Evolutionary conservation across 192 early-diverging fungal genomes (phyloP).

Genomic region (Chytriomyces sp.): DNA sequence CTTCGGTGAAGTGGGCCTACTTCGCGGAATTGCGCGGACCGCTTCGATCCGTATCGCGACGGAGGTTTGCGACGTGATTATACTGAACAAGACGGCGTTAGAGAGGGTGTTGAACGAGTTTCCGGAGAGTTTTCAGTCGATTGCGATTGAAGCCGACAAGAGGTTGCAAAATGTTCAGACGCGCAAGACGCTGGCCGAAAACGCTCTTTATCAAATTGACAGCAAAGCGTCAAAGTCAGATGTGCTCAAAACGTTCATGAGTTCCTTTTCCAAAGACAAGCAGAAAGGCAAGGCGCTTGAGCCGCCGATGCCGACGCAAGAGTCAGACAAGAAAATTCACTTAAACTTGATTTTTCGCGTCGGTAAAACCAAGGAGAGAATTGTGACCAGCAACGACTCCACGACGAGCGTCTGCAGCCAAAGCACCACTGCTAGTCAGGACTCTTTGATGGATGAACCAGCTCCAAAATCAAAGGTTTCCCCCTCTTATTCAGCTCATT

Average conservation of each 20-base stretch:
- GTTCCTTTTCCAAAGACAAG: slow-evolving; percentile 15
- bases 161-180: slow-evolving; percentile 41
- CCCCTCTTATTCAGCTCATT: too few species aligned
- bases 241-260: slow-evolving; percentile 21
- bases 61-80: slow-evolving; percentile 41
- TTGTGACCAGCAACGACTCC: too few species aligned
- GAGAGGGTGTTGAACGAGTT: slow-evolving; percentile 50
- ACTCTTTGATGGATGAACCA: slow-evolving; percentile 10
- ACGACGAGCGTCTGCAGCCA: background rate
- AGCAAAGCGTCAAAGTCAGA: background rate
- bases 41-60: slow-evolving; percentile 46
- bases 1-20: slow-evolving; percentile 60
- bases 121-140: slow-evolving; percentile 51
- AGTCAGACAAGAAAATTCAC: background rate
- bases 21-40: slow-evolving; percentile 47
- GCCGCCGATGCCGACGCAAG: background rate
- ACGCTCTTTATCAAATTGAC: slow-evolving; percentile 13
- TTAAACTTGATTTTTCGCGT: slow-evolving; percentile 11
- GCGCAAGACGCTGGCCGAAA: slow-evolving; percentile 28
- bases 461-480: too few species aligned
- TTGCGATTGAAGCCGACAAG: slow-evolving; percentile 51
- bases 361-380: background rate
- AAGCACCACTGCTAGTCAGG: background rate
- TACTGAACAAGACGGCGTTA: slow-evolving; percentile 40
- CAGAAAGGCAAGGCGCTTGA: background rate